A percentile compares a stretch with the other conserved stretches of the same genome.
Conservation (phyloP, 345 rosid genomes). For the Draba incana region DNA sequence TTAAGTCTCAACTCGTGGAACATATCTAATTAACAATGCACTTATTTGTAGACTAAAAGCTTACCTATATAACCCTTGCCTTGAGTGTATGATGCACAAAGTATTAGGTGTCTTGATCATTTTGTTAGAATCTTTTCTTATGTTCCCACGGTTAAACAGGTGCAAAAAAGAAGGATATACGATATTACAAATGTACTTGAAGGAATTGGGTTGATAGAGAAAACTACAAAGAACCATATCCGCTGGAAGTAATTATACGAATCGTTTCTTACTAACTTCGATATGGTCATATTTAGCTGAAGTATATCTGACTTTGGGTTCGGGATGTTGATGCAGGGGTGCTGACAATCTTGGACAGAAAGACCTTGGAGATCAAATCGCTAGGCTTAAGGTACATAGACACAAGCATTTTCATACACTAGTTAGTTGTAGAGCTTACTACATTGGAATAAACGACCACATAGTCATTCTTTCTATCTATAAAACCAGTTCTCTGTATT, state of each 20-base stretch:
- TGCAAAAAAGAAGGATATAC: slow-evolving; percentile 86
- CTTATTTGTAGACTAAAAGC: background rate
- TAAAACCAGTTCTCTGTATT: background rate
- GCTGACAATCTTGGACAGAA: slow-evolving; percentile 51
- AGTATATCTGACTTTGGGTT: slow-evolving; percentile 34
- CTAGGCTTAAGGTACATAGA: slow-evolving; percentile 54
- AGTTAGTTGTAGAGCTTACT: slow-evolving; percentile 19
- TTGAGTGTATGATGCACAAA: slow-evolving; percentile 13
- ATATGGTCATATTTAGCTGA: background rate
- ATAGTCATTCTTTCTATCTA: background rate
- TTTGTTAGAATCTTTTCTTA: slow-evolving; percentile 23
- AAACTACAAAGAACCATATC: slow-evolving; percentile 80
- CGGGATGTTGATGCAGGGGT: slow-evolving; percentile 51
- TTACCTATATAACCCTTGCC: background rate
- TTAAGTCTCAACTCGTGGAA: background rate
- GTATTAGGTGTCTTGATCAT: slow-evolving; percentile 6
- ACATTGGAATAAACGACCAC: slow-evolving; percentile 20
- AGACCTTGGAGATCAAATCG: slow-evolving; percentile 52
- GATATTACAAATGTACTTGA: slow-evolving; percentile 89
- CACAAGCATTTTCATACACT: background rate
- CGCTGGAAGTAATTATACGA: slow-evolving; percentile 63
- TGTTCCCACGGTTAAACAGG: slow-evolving; percentile 47
- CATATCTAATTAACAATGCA: background rate
- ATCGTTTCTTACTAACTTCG: slow-evolving; percentile 4
- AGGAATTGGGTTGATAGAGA: slow-evolving; percentile 80